These are phyloP conservation scores for Diatrype stigma DNA, from an alignment of 2,329 filamentous ascomycete species.

Conservation along the genomic window DNA sequence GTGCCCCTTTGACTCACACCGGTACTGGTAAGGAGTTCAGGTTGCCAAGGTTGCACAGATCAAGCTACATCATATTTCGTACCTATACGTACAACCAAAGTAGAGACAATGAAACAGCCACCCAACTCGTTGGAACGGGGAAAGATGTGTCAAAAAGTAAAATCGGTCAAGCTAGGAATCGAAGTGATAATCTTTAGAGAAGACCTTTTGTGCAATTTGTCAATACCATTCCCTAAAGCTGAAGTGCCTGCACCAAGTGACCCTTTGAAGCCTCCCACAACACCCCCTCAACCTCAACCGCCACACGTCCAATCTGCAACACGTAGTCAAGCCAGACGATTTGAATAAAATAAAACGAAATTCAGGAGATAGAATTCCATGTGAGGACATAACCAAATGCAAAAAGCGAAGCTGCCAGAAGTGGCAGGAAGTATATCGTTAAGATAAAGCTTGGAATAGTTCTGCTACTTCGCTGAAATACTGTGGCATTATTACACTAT, in stretches of 20 bases:
- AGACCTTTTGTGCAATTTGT: background rate
- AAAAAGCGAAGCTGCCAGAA: background rate
- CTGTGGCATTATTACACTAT: background rate
- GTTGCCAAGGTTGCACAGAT: too few relatives aligned
- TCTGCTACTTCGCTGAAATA: background rate
- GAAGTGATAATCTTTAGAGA: background rate
- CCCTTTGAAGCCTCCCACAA: background rate
- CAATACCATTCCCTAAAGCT: background rate
- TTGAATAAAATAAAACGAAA: too few relatives aligned
- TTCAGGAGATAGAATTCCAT: too few relatives aligned
- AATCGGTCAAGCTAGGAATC: background rate
- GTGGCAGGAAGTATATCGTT: background rate
- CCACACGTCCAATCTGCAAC: too few relatives aligned
- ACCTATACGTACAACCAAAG: too few relatives aligned
- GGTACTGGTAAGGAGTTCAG: too few relatives aligned
- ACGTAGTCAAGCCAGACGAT: too few relatives aligned
- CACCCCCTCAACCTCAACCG: background rate
- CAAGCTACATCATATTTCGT: too few relatives aligned
- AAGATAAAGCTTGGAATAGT: background rate
- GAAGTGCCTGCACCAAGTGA: background rate
- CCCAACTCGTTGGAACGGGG: too few relatives aligned
- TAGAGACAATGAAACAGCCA: too few relatives aligned
- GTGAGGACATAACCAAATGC: background rate
- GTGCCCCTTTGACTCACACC: too few relatives aligned
- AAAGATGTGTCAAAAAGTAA: background rate